Evolutionary conservation across 495 filamentous ascomycete genomes (phyloP).

Genomic region (Aspergillus taichungensis): DNA sequence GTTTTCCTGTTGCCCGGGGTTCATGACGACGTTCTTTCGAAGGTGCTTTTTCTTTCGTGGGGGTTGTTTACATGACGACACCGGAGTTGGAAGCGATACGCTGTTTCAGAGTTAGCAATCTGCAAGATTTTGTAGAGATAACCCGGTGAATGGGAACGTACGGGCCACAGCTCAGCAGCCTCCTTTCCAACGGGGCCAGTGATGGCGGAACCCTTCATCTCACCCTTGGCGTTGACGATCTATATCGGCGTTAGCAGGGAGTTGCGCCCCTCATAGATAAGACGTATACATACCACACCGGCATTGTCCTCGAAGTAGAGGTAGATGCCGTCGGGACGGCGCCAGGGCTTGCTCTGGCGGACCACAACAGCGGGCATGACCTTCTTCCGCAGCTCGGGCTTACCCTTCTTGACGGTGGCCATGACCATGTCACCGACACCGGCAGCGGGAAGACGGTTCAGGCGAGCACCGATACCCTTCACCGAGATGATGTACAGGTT

Average conservation of each 20-base stretch:
- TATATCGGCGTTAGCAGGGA: slow-evolving; percentile 19
- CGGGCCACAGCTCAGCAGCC: slow-evolving; percentile 98
- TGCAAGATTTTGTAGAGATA: neutral
- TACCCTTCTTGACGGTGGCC: slow-evolving; percentile 99
- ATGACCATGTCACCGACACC: slow-evolving; percentile 99
- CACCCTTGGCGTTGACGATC: slow-evolving; percentile 99
- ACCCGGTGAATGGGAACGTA: slow-evolving; percentile 37
- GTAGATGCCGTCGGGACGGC: slow-evolving; percentile 92
- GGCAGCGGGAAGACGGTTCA: slow-evolving; percentile 94
- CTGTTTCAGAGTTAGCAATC: slow-evolving; percentile 30
- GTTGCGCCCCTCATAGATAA: no score
- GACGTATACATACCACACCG: slow-evolving; percentile 60
- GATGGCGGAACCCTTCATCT: slow-evolving; percentile 99
- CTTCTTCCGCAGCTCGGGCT: slow-evolving; percentile 99
- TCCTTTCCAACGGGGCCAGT: slow-evolving; percentile 99
- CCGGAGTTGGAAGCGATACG: slow-evolving; percentile 99
- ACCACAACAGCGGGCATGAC: slow-evolving; percentile 99
- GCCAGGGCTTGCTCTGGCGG: slow-evolving; percentile 98
- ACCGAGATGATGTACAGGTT: slow-evolving; percentile 99
- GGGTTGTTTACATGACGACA: slow-evolving; percentile 86
- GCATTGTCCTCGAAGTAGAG: slow-evolving; percentile 99
- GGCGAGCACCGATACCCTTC: slow-evolving; percentile 95
- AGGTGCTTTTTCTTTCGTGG: slow-evolving; percentile 13
- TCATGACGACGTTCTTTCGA: slow-evolving; percentile 13
- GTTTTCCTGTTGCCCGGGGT: no score